A percentile compares a stretch with the other conserved stretches of the same genome.
Evolutionary conservation across 257 asterid genomes (phyloP).

Genomic region (Lantana camara): DNA sequence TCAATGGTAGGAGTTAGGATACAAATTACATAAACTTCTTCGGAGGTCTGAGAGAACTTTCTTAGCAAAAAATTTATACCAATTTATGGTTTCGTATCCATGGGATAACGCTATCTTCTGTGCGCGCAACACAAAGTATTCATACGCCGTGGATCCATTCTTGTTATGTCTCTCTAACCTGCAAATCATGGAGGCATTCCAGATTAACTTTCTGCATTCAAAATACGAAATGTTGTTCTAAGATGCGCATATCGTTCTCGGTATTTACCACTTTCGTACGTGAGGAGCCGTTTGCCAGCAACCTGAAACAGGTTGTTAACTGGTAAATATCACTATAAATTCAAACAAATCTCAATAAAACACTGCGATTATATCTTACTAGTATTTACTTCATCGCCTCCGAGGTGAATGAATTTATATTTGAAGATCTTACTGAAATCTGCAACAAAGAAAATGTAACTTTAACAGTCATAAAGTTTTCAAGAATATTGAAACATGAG

Average conservation of each 20-base stretch:
- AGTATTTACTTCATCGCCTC: constrained; percentile 94
- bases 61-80: too few species aligned
- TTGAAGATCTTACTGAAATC: constrained; percentile 95
- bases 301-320: constrained; percentile 47
- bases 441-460: constrained; percentile 44
- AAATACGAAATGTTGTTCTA: background rate
- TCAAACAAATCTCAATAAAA: background rate
- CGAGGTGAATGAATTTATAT: constrained; percentile 84
- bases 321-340: constrained; percentile 13
- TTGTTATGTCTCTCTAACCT: constrained; percentile 56
- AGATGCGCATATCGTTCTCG: background rate
- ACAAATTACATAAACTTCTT: too few species aligned
- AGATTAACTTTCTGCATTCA: background rate
- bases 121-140: constrained; percentile 79
- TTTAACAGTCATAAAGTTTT: constrained; percentile 5
- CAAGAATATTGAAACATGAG: background rate
- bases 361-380: constrained; percentile 45
- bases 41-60: too few species aligned
- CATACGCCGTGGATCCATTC: constrained; percentile 58
- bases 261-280: constrained; percentile 62
- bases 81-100: constrained; percentile 92
- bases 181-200: constrained; percentile 18
- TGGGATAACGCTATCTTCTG: constrained; percentile 88
- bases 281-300: constrained; percentile 84
- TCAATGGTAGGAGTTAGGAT: constrained; percentile 8